Base-by-base conservation (phyloP, 768 basidiomycete species). In the Trametes maxima region DNA sequence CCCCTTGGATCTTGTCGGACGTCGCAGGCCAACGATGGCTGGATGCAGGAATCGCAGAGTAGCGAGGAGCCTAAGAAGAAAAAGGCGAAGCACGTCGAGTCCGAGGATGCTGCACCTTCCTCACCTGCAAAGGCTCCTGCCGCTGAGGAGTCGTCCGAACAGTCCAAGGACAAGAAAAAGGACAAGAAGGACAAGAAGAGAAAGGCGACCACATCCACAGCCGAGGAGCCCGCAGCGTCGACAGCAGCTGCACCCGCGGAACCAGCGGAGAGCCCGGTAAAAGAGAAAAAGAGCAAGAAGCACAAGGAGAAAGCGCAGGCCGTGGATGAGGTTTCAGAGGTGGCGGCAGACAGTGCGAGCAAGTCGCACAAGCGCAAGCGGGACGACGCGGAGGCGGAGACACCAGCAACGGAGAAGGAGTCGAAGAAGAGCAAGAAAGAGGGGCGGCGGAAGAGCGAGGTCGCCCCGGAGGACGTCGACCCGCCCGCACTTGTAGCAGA, bases 341-440 rank as follows among this genome's bases (percentile, higher is more conserved):
- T 19, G 12, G 57, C 55, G 12, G 60, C 64, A 40, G 66, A 65
- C 35, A 53, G 65, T 54, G 37, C 66, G 63, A 62, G 63, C 64
- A 69, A 70, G 62, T 69, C 67, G 40, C 78, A 74, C 61, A 79
- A 77, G 63, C 75, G 75, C 52, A 76, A 72, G 62, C 72, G 63
- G 42, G 69, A 67, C 57, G 63, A 48, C 47, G 61, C 45, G 16
- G 68, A 64, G 33, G 59, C 57, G 37, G 25, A 22, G 25, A 28
- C 42, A 17, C 35, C 51, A 17, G 51, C 37, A 16, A 16, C 28
- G 39, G 70, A 73, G 68, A 72, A 72, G 55, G 60, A 65, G 49
- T 67, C 67, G 60, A 42, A 48, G 46, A 69, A 69, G 58, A 67
- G 55, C 25, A 62, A 28, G 56, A 68, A 60, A 39, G 65, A 62